phyloP scores from a whole-genome alignment of 805 yeast genomes.

The Candida qinlingensis region DNA sequence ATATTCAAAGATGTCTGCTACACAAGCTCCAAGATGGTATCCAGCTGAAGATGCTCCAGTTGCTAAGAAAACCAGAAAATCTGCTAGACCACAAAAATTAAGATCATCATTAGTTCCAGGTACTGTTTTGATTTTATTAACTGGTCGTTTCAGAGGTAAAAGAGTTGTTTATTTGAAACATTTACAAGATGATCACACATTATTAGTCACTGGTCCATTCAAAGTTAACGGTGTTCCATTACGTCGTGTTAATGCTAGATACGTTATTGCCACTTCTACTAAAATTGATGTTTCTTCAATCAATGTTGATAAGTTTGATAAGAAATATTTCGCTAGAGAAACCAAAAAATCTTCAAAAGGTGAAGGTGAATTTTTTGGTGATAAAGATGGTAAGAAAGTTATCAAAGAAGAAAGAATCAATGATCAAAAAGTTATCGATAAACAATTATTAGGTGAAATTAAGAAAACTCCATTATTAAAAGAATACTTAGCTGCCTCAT shows the following conservation, averaged over 20 bases:
- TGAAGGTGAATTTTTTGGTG: constrained; percentile 89
- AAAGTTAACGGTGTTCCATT: constrained; percentile 99
- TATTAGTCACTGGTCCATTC: constrained; percentile 98
- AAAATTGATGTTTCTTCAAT: constrained; percentile 73
- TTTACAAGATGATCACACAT: constrained; percentile 90
- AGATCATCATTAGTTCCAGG: constrained; percentile 97
- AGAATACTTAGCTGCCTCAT: constrained; percentile 92
- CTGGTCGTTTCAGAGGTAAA: constrained; percentile 99
- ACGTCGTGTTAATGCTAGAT: constrained; percentile 98
- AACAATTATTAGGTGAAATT: constrained; percentile 87
- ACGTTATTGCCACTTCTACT: constrained; percentile 98
- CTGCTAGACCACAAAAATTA: constrained; percentile 88
- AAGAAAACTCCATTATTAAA: constrained; percentile 96
- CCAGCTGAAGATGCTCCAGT: constrained; percentile 87
- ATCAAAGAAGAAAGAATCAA: constrained; percentile 90
- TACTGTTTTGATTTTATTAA: constrained; percentile 92
- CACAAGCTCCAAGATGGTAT: constrained; percentile 85
- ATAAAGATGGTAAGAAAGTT: constrained; percentile 70
- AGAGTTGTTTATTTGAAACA: constrained; percentile 97
- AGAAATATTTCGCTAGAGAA: constrained; percentile 95
- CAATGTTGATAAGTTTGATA: constrained; percentile 87
- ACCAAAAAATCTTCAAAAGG: constrained; percentile 62
- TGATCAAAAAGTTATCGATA: constrained; percentile 95
- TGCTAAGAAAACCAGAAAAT: constrained; percentile 85
- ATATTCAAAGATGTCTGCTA: constrained; percentile 17